These are phyloP conservation scores for Ascobolus immersus DNA, from an alignment of 495 filamentous ascomycete genomes.

Conservation along the genomic window DNA sequence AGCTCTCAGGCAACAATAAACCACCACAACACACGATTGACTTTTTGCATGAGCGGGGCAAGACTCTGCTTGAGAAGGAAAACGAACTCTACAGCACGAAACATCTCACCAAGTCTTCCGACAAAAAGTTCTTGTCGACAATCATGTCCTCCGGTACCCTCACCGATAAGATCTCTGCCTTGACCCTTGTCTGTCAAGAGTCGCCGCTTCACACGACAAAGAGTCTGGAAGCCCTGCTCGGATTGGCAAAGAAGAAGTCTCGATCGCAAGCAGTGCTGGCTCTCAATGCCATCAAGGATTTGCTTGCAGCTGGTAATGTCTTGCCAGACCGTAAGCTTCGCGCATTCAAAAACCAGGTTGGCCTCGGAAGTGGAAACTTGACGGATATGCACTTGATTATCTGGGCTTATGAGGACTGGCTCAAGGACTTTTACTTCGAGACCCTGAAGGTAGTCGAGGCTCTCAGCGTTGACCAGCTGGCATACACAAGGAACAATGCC, in stretches of 20 bases:
- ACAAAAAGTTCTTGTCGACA: constrained; percentile 77
- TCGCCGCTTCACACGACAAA: constrained; percentile 82
- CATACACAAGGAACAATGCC: constrained; percentile 62
- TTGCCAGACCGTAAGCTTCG: constrained; percentile 65
- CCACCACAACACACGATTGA: constrained; percentile 33
- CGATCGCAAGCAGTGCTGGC: constrained; percentile 85
- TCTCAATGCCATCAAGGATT: constrained; percentile 71
- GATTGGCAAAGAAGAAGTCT: constrained; percentile 63
- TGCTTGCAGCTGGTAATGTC: constrained; percentile 65
- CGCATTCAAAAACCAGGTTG: constrained; percentile 55
- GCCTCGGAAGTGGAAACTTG: constrained; percentile 40
- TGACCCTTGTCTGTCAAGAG: constrained; percentile 82
- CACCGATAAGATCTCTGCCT: constrained; percentile 83
- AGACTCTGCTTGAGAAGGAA: constrained; percentile 49
- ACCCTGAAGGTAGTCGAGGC: constrained; percentile 66
- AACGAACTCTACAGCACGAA: constrained; percentile 31
- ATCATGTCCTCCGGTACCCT: constrained; percentile 93
- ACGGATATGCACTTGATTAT: constrained; percentile 50
- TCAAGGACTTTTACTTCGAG: constrained; percentile 79
- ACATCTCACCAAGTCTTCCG: constrained; percentile 36
- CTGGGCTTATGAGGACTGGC: constrained; percentile 87
- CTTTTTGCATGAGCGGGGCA: constrained; percentile 51
- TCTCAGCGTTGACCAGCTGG: constrained; percentile 83
- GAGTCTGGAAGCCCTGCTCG: constrained; percentile 56
- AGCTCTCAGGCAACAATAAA: constrained; percentile 23